Percentiles rank a stretch among this genome's conserved stretches.
These are phyloP conservation scores for Fusarium papillatum DNA, from an alignment of 2,329 filamentous ascomycete genomes.

Conservation along the genomic window DNA sequence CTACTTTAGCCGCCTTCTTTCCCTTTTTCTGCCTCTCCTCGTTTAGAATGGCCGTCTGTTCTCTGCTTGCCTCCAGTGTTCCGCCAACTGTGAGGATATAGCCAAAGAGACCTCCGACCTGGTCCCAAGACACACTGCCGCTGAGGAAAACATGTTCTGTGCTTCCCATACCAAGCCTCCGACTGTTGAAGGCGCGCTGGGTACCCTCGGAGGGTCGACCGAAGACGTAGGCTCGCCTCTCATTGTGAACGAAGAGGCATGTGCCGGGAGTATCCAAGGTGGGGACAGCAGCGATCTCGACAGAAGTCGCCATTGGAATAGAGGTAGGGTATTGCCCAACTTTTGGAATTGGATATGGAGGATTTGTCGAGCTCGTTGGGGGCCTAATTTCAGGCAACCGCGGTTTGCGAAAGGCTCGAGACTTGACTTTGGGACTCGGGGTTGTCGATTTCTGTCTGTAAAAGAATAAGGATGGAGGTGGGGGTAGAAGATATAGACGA, in stretches of 20 bases:
- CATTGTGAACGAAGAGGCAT: slow-evolving; percentile 82
- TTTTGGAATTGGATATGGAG: background rate
- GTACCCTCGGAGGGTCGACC: slow-evolving; percentile 87
- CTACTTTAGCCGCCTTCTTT: slow-evolving; percentile 41
- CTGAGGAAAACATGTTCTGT: slow-evolving; percentile 86
- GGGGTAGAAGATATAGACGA: background rate
- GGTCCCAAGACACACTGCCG: slow-evolving; percentile 81
- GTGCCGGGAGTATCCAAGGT: slow-evolving; percentile 91
- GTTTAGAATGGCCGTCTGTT: slow-evolving; percentile 56
- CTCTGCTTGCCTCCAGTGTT: slow-evolving; percentile 62
- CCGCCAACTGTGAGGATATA: slow-evolving; percentile 89
- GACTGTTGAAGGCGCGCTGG: slow-evolving; percentile 81
- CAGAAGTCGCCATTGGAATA: slow-evolving; percentile 75
- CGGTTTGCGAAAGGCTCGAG: slow-evolving; percentile 3
- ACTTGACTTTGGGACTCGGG: background rate
- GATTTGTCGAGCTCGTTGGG: background rate
- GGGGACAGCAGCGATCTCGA: slow-evolving; percentile 85
- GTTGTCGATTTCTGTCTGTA: slow-evolving; percentile 15
- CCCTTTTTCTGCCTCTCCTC: slow-evolving; percentile 56
- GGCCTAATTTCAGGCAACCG: background rate
- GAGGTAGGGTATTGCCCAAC: background rate
- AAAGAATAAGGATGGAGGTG: background rate
- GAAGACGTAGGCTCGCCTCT: slow-evolving; percentile 86
- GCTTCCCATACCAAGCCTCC: slow-evolving; percentile 74
- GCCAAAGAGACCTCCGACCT: slow-evolving; percentile 85